Conservation (phyloP, 306 rosid species). For the Cucurbita argyrosperma region DNA sequence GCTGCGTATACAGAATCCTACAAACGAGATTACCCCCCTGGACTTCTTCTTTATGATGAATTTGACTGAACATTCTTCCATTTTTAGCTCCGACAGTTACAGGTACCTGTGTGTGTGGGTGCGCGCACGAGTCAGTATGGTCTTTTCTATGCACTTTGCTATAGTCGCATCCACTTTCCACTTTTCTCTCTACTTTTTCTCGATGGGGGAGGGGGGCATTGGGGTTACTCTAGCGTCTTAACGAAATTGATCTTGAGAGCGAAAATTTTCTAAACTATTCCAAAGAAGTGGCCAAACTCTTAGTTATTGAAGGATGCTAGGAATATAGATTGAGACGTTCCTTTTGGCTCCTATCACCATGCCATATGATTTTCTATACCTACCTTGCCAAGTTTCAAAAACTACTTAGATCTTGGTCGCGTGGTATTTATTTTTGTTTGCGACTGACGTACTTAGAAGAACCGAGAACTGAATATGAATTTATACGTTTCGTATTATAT, state of each 20-base stretch:
- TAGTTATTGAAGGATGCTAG: background rate
- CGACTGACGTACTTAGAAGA: background rate
- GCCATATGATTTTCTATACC: too few relatives aligned
- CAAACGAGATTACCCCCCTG: constrained; percentile 35
- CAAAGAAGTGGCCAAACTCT: background rate
- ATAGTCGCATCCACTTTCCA: too few relatives aligned
- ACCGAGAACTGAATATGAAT: background rate
- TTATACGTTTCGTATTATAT: background rate
- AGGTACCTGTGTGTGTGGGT: constrained; percentile 28
- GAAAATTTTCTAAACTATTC: background rate
- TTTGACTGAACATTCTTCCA: constrained; percentile 48
- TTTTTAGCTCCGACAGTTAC: constrained; percentile 40
- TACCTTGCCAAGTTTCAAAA: background rate
- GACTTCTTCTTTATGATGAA: constrained; percentile 46
- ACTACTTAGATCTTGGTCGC: background rate
- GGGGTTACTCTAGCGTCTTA: background rate
- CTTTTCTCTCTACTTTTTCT: background rate
- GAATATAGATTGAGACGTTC: background rate
- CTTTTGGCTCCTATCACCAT: too few relatives aligned
- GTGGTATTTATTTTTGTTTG: background rate
- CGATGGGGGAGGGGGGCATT: too few relatives aligned
- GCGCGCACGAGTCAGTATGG: background rate
- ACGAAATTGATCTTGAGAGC: background rate
- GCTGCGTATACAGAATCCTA: constrained; percentile 25
- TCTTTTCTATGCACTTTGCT: too few relatives aligned